Evolutionary conservation across 148 eudicot species (phyloP), one percentile per base, ranked within the genome.

Genomic region (Drosera capensis): DNA sequence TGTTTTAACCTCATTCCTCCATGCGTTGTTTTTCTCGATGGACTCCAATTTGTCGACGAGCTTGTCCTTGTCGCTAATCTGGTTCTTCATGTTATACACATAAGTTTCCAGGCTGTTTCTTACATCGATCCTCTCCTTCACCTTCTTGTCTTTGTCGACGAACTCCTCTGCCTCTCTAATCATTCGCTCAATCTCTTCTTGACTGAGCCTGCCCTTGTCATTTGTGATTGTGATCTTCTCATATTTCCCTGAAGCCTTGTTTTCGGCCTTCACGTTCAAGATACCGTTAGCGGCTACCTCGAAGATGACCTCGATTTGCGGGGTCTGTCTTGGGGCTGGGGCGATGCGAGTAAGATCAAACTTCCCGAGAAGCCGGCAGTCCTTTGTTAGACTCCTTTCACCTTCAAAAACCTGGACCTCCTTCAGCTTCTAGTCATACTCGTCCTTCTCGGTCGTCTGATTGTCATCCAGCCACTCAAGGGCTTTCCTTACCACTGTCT

Each of bases 211-310:
- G n/a, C n/a, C n/a, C n/a, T n/a, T n/a, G n/a, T n/a, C n/a, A n/a
- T n/a, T 73, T 37, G 78, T 73, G 48, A 73, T 73, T 44, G 74
- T 68, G 21, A 73, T 73, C 68, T 65, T 68, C 56, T 73, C 71
- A 0, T 68, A 30, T 22, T 73, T 73, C 5, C 71, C 71, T 8
- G 74, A 43, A 3, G 60, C 79, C 50, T 73, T 73, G 57, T 73
- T 74, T 58, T 73, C 79, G 0, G 79, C 79, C 48, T 54, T 73
- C 5, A 73, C 79, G 49, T 73, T 65, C 43, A 73, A 56, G 45
- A 58, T 69, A 46, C 73, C 65, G 40, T 61, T 65, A 20, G 76
- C 72, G 23, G 66, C 76, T 21, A 71, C 72, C 47, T 71, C 76
- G n/a, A n/a, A n/a, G n/a, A n/a, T n/a, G n/a, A n/a, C n/a, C n/a